Base-by-base conservation (phyloP, 148 eudicot genomes). In the Amaranthus palmeri region DNA sequence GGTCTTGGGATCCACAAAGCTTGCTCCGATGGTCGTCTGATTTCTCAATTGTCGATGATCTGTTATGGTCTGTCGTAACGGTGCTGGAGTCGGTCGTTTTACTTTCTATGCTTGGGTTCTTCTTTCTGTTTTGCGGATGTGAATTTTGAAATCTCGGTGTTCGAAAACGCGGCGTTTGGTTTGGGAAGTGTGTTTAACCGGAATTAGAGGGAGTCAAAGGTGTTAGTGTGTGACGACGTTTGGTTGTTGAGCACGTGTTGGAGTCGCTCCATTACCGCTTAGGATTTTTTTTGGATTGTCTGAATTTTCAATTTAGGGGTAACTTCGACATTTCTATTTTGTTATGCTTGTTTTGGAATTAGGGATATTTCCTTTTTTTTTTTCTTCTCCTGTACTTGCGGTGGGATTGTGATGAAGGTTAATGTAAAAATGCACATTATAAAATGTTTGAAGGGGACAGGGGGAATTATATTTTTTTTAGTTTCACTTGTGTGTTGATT, bases 111-210 rank as follows among this genome's bases (percentile, higher is more conserved):
- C 82, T 83, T 43, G 72, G 84, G 70, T 81, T 73, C 76, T 83
- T 80, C 79, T 83, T 74, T 78, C 70, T 83, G 60, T 76, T 81
- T 68, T 83, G 86, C 55, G 86, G 86, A 9, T 83, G 86, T 66
- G 80, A 67, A 41, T n/a, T 83, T 70, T 83, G 63, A 71, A 14
- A n/a, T 17, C 51, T 56, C 56, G 58, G 14, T 54, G 12, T 55
- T 66, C 64, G 67, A 72, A 56, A 70, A 48, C 68, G 10, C 75
- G 71, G 8, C 71, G 67, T 72, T 51, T 72, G 6, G 25, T 4
- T 40, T 10, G 51, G 69, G 56, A 5, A 40, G 57, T 43, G 46
- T 57, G 73, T 71, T 48, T 71, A 67, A 59, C 73, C 45, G 18
- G 8, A 7, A 6, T 7, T 18, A 54, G 14, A 54, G 58, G 45